phyloP scores from a whole-genome alignment of 495 filamentous ascomycete species.

The Tetracladium marchalianum region DNA sequence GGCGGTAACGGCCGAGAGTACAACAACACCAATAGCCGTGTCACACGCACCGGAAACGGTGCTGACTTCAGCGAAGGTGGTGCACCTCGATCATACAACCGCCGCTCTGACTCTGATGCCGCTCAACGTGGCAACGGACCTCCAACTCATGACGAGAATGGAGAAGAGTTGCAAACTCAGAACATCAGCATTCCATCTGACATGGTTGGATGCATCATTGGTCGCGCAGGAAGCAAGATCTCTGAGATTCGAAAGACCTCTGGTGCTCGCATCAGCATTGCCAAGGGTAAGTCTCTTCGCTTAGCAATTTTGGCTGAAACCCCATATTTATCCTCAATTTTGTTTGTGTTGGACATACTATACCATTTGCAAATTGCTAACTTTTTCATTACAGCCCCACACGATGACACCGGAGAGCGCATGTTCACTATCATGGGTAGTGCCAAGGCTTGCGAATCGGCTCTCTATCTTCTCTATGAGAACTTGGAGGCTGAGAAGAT shows the following conservation, averaged over 20 bases:
- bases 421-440: conserved; percentile 99
- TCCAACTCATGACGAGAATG: conserved; percentile 83
- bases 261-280: conserved; percentile 94
- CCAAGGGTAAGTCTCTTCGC: conserved; percentile 41
- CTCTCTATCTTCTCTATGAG: conserved; percentile 92
- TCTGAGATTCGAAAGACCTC: conserved; percentile 95
- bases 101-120: conserved; percentile 74
- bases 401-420: conserved; percentile 93
- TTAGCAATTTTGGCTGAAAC: conserved; percentile 18
- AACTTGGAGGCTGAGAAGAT: conserved; percentile 98
- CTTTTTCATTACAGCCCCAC: conserved; percentile 45
- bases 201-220: conserved; percentile 99
- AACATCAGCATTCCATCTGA: conserved; percentile 99
- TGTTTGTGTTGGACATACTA: neutral
- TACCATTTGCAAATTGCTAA: conserved; percentile 21
- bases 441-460: conserved; percentile 82
- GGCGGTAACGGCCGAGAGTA: conserved; percentile 37
- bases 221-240: conserved; percentile 87
- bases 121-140: conserved; percentile 48
- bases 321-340: neutral
- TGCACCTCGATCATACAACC: conserved; percentile 46
- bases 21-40: conserved; percentile 52
- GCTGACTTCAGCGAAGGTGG: conserved; percentile 89
- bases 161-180: conserved; percentile 95
- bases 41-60: conserved; percentile 91